Evolutionary conservation across 2,329 filamentous ascomycete genomes (phyloP).

Genomic region (Aspergillus sp.): DNA sequence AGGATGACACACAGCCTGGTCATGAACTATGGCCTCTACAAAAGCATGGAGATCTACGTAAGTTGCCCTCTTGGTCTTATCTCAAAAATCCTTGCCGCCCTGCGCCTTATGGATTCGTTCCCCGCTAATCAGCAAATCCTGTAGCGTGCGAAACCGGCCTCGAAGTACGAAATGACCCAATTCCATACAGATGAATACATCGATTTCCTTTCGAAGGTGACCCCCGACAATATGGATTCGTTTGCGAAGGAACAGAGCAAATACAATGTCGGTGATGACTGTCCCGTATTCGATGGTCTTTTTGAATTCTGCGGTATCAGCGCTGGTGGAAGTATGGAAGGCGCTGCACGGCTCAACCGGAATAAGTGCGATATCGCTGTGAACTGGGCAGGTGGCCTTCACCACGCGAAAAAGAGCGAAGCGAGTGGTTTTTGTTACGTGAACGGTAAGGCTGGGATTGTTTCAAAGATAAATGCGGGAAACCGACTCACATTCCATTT

Average conservation of each 20-base stretch:
- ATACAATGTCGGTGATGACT: slow-evolving; percentile 63
- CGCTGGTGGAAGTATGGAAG: slow-evolving; percentile 66
- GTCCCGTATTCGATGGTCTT: slow-evolving; percentile 64
- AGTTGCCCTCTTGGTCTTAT: slow-evolving; percentile 17
- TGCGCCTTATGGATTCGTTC: no score
- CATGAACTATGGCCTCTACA: slow-evolving; percentile 70
- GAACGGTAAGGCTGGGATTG: slow-evolving; percentile 54
- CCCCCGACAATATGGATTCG: slow-evolving; percentile 96
- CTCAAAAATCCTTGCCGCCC: background rate
- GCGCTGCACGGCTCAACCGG: slow-evolving; percentile 62
- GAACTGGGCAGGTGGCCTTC: slow-evolving; percentile 93
- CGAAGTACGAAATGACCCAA: slow-evolving; percentile 67
- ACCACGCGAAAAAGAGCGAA: slow-evolving; percentile 93
- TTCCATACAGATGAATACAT: slow-evolving; percentile 72
- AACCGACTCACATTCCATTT: background rate
- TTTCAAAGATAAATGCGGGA: background rate
- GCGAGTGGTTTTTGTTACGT: slow-evolving; percentile 98
- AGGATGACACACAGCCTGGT: slow-evolving; percentile 62
- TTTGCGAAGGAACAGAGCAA: slow-evolving; percentile 86
- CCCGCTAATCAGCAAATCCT: slow-evolving; percentile 14
- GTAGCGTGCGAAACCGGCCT: slow-evolving; percentile 73
- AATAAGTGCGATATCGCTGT: slow-evolving; percentile 63
- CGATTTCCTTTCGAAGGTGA: slow-evolving; percentile 76
- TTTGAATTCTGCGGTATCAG: slow-evolving; percentile 69
- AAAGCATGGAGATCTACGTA: slow-evolving; percentile 68